A percentile compares a stretch with the other conserved stretches of the same genome.
These are phyloP conservation scores for Tanozyma kutaoensis DNA, from an alignment of 805 yeast species.

Conservation along the genomic window DNA sequence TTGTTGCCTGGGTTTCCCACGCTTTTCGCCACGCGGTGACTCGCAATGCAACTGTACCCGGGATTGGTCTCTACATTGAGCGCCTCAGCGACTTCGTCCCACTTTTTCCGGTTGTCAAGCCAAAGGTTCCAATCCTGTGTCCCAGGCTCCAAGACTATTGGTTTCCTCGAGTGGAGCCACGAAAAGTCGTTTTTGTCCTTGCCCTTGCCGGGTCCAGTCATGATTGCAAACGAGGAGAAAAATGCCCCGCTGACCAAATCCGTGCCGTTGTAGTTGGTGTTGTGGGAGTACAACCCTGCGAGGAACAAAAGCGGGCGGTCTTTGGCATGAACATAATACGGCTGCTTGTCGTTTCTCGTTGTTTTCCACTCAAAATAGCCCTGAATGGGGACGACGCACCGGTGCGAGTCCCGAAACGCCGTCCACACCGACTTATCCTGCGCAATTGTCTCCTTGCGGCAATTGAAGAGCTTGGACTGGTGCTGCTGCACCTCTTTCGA, in stretches of 20 bases:
- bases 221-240: constrained; percentile 45
- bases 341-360: constrained; percentile 31
- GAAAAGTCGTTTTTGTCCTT: constrained; percentile 33
- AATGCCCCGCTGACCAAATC: constrained; percentile 8
- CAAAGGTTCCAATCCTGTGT: constrained; percentile 47
- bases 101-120: constrained; percentile 34
- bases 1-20: constrained; percentile 53
- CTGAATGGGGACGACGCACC: constrained; percentile 69
- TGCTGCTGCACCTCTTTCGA: constrained; percentile 18
- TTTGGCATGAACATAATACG: constrained; percentile 50
- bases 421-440: constrained; percentile 46
- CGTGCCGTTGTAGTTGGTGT: constrained; percentile 12
- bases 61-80: constrained; percentile 20
- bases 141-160: constrained; percentile 51
- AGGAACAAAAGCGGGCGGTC: constrained; percentile 43
- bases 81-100: constrained; percentile 25
- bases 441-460: constrained; percentile 49
- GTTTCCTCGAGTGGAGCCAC: constrained; percentile 74
- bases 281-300: constrained; percentile 36
- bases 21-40: constrained; percentile 42
- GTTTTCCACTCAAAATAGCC: constrained; percentile 83
- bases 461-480: constrained; percentile 53
- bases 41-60: constrained; percentile 26
- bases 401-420: constrained; percentile 24
- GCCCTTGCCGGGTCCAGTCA: constrained; percentile 52